Conservation (phyloP, 805 yeast species). For the Zygosaccharomyces rouxii region DNA sequence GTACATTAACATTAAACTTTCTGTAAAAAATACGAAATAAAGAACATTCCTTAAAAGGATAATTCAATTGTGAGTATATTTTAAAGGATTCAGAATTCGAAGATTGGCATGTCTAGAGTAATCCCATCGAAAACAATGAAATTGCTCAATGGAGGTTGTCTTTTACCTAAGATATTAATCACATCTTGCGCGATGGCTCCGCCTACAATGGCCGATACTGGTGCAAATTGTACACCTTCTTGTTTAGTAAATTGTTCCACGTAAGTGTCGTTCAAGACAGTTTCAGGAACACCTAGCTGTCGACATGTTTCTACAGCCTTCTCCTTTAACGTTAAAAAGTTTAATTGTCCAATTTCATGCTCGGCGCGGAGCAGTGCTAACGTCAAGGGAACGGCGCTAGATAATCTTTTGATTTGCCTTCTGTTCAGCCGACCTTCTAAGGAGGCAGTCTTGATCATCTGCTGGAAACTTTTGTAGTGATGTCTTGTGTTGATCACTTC, state of each 20-base stretch:
- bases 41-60: not conserved
- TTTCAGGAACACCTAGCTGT: conserved; percentile 44
- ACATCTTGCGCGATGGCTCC: conserved; percentile 90
- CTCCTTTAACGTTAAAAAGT: conserved; percentile 28
- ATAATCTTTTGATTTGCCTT: conserved; percentile 31
- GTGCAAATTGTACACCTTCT: conserved; percentile 62
- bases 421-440: conserved; percentile 35
- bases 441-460: conserved; percentile 36
- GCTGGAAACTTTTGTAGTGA: conserved; percentile 36
- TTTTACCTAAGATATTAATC: conserved; percentile 70
- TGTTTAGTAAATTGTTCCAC: conserved; percentile 44
- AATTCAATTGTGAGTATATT: not conserved
- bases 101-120: conserved; percentile 73
- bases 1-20: conserved; percentile 1
- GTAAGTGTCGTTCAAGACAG: conserved; percentile 39
- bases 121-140: conserved; percentile 71
- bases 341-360: conserved; percentile 24
- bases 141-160: conserved; percentile 80
- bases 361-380: conserved; percentile 51
- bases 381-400: conserved; percentile 45
- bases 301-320: conserved; percentile 34
- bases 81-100: conserved; percentile 32
- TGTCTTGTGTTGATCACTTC: conserved; percentile 40
- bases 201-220: conserved; percentile 82
- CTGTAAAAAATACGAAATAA: not conserved